Evolutionary conservation across 768 basidiomycete genomes (phyloP).

Genomic region (Trametes villosa): DNA sequence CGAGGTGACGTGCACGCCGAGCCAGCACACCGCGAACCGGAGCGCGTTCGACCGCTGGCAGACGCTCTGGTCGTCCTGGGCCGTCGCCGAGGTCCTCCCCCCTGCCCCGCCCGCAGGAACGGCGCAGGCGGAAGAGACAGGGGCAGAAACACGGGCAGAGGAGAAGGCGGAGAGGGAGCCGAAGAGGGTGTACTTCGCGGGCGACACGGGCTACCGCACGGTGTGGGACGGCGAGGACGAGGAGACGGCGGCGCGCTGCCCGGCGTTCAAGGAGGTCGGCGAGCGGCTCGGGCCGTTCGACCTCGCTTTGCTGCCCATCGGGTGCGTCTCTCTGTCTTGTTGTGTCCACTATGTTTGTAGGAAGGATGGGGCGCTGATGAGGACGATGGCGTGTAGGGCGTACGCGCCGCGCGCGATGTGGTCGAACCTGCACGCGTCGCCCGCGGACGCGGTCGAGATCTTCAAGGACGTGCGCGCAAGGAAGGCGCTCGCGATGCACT

Average conservation of each 20-base stretch:
- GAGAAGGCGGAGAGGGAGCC: not conserved
- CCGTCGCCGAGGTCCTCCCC: slow-evolving; percentile 48
- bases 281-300: slow-evolving; percentile 65
- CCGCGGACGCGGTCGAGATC: slow-evolving; percentile 68
- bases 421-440: slow-evolving; percentile 66
- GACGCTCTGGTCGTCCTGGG: slow-evolving; percentile 72
- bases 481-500: slow-evolving; percentile 71
- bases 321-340: slow-evolving; percentile 39
- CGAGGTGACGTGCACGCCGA: slow-evolving; percentile 61
- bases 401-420: slow-evolving; percentile 59
- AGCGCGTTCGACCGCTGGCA: slow-evolving; percentile 53
- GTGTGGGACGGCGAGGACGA: slow-evolving; percentile 51
- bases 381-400: slow-evolving; percentile 45
- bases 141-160: no score
- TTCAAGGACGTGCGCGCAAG: slow-evolving; percentile 66
- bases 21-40: slow-evolving; percentile 66
- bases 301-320: slow-evolving; percentile 73
- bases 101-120: slow-evolving; percentile 23
- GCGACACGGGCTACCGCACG: slow-evolving; percentile 67
- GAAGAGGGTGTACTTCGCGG: slow-evolving; percentile 65
- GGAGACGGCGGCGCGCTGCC: slow-evolving; percentile 61
- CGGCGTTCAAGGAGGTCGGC: slow-evolving; percentile 76
- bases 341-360: slow-evolving; percentile 4
- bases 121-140: slow-evolving; percentile 39
- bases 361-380: not conserved